A percentile compares a stretch with the other conserved stretches of the same genome.
Evolutionary conservation across 768 basidiomycete genomes (phyloP).

Genomic region (Hirschioporus abietinus): DNA sequence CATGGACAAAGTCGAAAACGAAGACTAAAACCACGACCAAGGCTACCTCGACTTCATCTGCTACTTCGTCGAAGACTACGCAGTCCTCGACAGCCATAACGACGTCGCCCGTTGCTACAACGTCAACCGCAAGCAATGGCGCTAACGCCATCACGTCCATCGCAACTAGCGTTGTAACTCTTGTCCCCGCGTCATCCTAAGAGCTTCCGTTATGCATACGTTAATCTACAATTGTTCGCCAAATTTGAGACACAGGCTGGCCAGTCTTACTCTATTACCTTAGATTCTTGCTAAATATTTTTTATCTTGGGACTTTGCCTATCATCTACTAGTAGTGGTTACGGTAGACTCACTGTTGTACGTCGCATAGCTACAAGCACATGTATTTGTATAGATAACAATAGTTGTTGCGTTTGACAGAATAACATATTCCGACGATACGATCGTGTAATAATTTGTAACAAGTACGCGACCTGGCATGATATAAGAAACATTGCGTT

Average conservation of each 20-base stretch:
- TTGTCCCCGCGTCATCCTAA: neutral
- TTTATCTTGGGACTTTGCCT: neutral
- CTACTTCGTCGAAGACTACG: neutral
- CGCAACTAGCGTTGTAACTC: neutral
- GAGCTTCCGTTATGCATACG: neutral
- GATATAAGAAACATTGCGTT: too few species aligned
- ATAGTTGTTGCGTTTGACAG: neutral
- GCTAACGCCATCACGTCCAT: neutral
- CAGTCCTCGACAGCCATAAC: neutral
- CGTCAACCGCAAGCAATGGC: neutral
- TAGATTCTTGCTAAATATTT: neutral
- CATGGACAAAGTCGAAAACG: neutral
- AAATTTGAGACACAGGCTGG: neutral
- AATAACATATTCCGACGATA: too few species aligned
- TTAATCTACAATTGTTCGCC: neutral
- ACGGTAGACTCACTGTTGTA: neutral
- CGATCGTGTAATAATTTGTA: too few species aligned
- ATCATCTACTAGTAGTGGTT: neutral
- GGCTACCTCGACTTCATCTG: neutral
- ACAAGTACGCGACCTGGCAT: too few species aligned
- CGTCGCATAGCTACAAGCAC: neutral
- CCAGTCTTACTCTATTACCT: neutral
- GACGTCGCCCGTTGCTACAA: neutral
- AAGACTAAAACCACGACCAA: neutral
- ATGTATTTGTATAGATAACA: neutral